A percentile compares a stretch with the other conserved stretches of the same genome.
Evolutionary conservation across 2,329 filamentous ascomycete genomes (phyloP).

Genomic region (Colletotrichum tabaci): DNA sequence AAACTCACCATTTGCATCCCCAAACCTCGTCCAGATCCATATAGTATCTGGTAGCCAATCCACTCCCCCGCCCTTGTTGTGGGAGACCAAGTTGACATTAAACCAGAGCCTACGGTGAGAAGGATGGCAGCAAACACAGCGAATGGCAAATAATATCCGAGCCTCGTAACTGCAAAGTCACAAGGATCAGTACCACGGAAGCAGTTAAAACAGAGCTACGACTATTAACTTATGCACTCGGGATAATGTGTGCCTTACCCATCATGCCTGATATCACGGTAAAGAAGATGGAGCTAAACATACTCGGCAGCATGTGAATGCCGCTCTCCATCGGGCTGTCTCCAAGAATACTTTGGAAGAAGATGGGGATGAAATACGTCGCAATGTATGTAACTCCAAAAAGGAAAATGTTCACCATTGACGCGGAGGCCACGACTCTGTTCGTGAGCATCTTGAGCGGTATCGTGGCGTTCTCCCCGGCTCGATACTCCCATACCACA

Average conservation of each 20-base stretch:
- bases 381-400: slow-evolving; percentile 62
- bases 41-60: slow-evolving; percentile 65
- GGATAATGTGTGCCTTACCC: slow-evolving; percentile 44
- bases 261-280: slow-evolving; percentile 52
- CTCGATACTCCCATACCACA: slow-evolving; percentile 57
- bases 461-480: slow-evolving; percentile 65
- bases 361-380: slow-evolving; percentile 65
- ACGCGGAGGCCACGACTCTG: slow-evolving; percentile 48
- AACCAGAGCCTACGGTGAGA: slow-evolving; percentile 52
- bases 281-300: slow-evolving; percentile 54
- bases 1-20: slow-evolving; percentile 56
- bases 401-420: slow-evolving; percentile 59
- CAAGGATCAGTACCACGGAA: too few species aligned
- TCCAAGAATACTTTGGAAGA: slow-evolving; percentile 64
- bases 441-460: slow-evolving; percentile 54
- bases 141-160: slow-evolving; percentile 42
- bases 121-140: slow-evolving; percentile 55
- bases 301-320: slow-evolving; percentile 58
- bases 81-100: slow-evolving; percentile 55
- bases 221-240: too few species aligned
- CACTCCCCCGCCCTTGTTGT: slow-evolving; percentile 52
- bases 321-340: slow-evolving; percentile 55
- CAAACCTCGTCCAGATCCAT: slow-evolving; percentile 61
- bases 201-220: too few species aligned
- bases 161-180: slow-evolving; percentile 31